phyloP scores from a whole-genome alignment of 2,329 filamentous ascomycete genomes.

The Colletotrichum nymphaeae region DNA sequence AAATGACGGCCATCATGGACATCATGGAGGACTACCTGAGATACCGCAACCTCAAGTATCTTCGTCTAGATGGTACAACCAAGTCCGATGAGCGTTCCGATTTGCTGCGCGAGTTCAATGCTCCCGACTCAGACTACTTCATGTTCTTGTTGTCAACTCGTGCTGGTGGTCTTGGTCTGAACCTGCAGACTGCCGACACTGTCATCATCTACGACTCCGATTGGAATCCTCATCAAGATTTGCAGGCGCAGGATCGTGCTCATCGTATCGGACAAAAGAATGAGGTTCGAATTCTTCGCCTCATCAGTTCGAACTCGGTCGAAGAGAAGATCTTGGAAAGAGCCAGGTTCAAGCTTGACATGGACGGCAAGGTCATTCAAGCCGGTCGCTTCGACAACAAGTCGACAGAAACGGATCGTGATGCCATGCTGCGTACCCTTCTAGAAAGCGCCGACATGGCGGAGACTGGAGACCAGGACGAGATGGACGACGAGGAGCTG shows the following conservation, averaged over 20 bases:
- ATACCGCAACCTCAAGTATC: conserved; percentile 83
- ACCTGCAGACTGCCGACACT: conserved; percentile 96
- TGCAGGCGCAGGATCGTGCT: conserved; percentile 98
- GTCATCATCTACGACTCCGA: conserved; percentile 99
- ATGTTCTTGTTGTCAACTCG: conserved; percentile 99
- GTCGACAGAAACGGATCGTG: conserved; percentile 97
- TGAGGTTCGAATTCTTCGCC: conserved; percentile 93
- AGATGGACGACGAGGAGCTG: conserved; percentile 98
- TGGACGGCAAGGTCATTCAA: conserved; percentile 99
- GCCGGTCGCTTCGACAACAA: conserved; percentile 99
- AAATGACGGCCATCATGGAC: conserved; percentile 99
- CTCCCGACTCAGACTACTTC: conserved; percentile 90
- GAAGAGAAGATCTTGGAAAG: conserved; percentile 99
- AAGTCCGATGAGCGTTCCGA: conserved; percentile 98
- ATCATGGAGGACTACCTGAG: conserved; percentile 99
- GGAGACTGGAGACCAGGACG: conserved; percentile 81
- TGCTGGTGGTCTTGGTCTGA: conserved; percentile 96
- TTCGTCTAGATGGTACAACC: conserved; percentile 95
- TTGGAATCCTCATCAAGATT: conserved; percentile 99
- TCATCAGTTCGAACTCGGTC: conserved; percentile 96
- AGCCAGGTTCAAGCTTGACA: conserved; percentile 97
- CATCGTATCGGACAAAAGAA: conserved; percentile 99
- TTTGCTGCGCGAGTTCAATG: conserved; percentile 89
- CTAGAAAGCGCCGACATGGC: conserved; percentile 84
- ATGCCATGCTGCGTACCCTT: conserved; percentile 94